Evolutionary conservation across 148 eudicot genomes (phyloP), one percentile per base, ranked within the genome.

Genomic region (Nepenthes gracilis): DNA sequence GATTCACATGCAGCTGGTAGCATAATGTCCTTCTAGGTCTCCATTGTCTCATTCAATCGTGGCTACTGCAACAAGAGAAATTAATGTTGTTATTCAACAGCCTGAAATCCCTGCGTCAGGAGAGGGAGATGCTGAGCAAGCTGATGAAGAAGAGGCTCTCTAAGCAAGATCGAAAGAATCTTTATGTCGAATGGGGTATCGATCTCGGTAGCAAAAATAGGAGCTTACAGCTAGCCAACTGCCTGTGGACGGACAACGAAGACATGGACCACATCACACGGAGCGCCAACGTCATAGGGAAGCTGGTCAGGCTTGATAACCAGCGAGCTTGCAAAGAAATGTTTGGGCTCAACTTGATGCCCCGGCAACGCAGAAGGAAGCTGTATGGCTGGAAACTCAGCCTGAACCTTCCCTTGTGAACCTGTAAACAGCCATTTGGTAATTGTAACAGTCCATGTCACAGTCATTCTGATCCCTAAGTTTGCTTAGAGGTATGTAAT

Each of bases 101-200:
- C 74, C 58, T 61, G 66, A 80, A 73, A 78, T 63, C 77, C 61
- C 81, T 94, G 58, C 81, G 75, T 34, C 80, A 65, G 5, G 99
- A 94, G 80, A 80, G 97, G 71, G 68, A 72, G 59, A 89, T 69
- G 90, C 74, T 94, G 68, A 70, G 81, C 71, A 79, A 70, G 65
- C 83, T 86, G 69, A 81, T 94, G 93, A 67, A 67, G 72, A 84
- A 77, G 83, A 81, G 80, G 69, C 67, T 86, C 34, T 61, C 86
- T 2, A 82, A 71, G 60, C 70, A 75, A 68, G 93, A 89, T 33
- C 73, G 99, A 60, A 73, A 72, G 32, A 61, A 72, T 43, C 84
- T 94, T 33, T 89, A 72, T 65, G 55, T 64, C 10, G 78, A 76
- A 70, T 94, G 99, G 99, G 95, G 90, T 12, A 85, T 89, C 67